phyloP scores from a whole-genome alignment of 2,329 filamentous ascomycete species.

The Diaporthe sp. region DNA sequence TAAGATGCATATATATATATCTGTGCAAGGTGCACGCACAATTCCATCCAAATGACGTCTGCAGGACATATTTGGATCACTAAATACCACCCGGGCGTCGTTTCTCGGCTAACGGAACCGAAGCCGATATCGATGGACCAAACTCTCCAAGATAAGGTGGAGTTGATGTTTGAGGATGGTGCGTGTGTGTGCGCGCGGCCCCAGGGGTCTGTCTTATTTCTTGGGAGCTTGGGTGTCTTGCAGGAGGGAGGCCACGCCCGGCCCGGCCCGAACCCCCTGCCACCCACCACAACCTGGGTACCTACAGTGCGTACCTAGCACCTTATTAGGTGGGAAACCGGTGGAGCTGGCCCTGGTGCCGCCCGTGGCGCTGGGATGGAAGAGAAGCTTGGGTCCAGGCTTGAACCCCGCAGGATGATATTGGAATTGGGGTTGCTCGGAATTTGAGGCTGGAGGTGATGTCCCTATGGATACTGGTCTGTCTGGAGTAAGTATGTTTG shows the following conservation, averaged over 20 bases:
- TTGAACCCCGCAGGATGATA: neutral
- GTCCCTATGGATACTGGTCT: neutral
- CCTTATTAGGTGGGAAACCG: neutral
- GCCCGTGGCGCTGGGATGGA: neutral
- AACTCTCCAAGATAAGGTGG: neutral
- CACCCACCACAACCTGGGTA: neutral
- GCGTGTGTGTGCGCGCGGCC: neutral
- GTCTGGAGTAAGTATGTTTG: neutral
- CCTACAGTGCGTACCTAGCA: neutral
- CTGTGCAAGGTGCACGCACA: too few species aligned
- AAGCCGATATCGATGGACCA: neutral
- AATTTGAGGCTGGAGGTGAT: too few species aligned
- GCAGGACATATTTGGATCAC: neutral
- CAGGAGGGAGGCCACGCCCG: conserved; percentile 2
- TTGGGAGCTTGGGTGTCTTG: neutral
- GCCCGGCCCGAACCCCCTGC: conserved; percentile 20
- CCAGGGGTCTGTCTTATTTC: neutral
- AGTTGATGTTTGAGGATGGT: conserved; percentile 1
- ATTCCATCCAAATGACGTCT: neutral
- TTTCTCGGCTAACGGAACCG: neutral
- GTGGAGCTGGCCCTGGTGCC: neutral
- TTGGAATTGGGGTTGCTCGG: too few species aligned
- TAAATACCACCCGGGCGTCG: neutral
- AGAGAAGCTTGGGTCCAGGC: neutral
- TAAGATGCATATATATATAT: neutral